Conservation (phyloP, 225 moss, liverwort and hornwort genomes). For the Rhytidiadelphus loreus region DNA sequence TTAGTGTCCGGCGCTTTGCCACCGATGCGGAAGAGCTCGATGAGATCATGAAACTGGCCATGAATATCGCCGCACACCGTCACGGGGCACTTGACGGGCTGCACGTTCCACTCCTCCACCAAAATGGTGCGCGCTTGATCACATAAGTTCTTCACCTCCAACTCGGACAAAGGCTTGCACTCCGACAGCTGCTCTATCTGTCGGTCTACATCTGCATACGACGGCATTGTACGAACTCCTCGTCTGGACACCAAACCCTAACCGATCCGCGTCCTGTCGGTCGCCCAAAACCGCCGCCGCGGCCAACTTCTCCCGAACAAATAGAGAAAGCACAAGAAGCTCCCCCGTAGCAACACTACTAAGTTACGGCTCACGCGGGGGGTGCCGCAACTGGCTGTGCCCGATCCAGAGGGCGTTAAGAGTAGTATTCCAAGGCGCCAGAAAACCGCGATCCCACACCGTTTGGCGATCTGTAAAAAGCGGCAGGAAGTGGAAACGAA, state of each 20-base stretch:
- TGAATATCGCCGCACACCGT: constrained; percentile 69
- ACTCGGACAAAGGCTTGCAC: constrained; percentile 57
- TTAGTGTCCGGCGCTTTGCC: constrained; percentile 67
- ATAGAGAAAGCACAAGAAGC: neutral
- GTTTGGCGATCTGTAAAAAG: neutral
- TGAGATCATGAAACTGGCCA: constrained; percentile 66
- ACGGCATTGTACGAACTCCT: constrained; percentile 54
- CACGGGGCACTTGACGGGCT: constrained; percentile 62
- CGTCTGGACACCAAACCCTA: constrained; percentile 20
- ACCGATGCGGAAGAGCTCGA: constrained; percentile 69
- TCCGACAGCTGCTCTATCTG: constrained; percentile 76
- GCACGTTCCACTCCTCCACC: constrained; percentile 73
- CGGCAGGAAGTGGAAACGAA: neutral
- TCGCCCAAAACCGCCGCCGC: neutral
- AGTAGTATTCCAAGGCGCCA: neutral
- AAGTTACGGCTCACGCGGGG: neutral
- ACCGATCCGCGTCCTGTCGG: constrained; percentile 10
- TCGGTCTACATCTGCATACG: constrained; percentile 71
- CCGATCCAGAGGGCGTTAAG: neutral
- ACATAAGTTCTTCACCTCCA: constrained; percentile 71
- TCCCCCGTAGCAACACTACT: neutral
- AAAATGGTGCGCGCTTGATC: constrained; percentile 56
- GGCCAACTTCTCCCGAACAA: neutral
- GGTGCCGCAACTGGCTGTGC: neutral
- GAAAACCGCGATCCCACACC: constrained; percentile 12